Conservation (phyloP, 345 rosid species). For the Limnanthes douglasii region DNA sequence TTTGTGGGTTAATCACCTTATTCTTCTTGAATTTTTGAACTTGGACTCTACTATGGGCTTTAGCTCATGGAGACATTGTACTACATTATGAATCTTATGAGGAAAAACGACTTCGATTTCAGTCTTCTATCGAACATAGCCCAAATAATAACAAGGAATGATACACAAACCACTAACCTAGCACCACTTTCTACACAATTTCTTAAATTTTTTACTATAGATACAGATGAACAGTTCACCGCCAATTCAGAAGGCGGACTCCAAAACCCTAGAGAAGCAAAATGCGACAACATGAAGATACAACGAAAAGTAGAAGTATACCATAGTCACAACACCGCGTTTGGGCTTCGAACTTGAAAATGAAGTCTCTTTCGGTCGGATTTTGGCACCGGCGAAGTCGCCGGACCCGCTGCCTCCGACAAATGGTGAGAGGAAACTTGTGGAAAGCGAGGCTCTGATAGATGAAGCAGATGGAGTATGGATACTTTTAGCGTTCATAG, state of each 20-base stretch:
- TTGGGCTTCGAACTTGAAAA: slow-evolving; percentile 43
- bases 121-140: neutral
- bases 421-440: slow-evolving; percentile 27
- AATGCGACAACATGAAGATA: neutral
- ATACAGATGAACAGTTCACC: too few species aligned
- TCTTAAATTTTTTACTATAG: neutral
- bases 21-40: neutral
- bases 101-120: neutral
- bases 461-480: slow-evolving; percentile 18
- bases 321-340: slow-evolving; percentile 64
- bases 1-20: too few species aligned
- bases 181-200: neutral
- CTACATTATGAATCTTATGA: neutral
- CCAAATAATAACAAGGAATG: neutral
- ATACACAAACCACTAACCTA: neutral
- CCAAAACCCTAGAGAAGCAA: neutral
- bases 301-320: slow-evolving; percentile 10
- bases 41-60: neutral
- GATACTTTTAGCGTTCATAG: too few species aligned
- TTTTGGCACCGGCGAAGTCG: slow-evolving; percentile 35
- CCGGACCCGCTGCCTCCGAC: slow-evolving; percentile 29
- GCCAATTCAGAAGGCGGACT: neutral
- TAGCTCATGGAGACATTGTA: neutral
- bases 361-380: slow-evolving; percentile 29
- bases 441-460: slow-evolving; percentile 29